Evolutionary conservation across 108 stramenopile genomes (phyloP), one percentile per base, ranked within the genome.

Genomic region (Nitzschia putrida): DNA sequence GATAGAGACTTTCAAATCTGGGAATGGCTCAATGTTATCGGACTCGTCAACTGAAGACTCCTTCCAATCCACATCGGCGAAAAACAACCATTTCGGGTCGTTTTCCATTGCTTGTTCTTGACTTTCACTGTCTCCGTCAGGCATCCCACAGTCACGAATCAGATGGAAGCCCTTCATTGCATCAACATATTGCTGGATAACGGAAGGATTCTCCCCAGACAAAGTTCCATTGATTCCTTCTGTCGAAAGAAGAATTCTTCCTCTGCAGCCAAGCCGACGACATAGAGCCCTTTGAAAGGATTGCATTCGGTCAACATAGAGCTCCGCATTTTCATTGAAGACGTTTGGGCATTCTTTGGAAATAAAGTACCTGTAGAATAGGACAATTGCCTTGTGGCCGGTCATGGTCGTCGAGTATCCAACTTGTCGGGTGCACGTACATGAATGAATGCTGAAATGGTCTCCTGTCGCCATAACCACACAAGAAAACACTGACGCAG

Each of bases 171-270:
- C 43, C 21, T 47, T 9, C 61, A 63, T 63, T 9, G 8, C 8
- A 23, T 16, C 18, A 24, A 63, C 44, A 47, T 63, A 71, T 18
- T 49, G 25, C 39, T 71, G 20, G 8, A 71, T 55, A 45, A 43
- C 18, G 8, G 45, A 34, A 11, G 24, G 16, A 63, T 57, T 42
- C 8, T 16, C n/a, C n/a, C 78, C 86, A 21, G 85, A 85, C 14
- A 92, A 42, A 13, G 88, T 92, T 18, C 90, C 90, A 67, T 92
- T 92, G 68, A 92, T 80, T 4, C 90, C 90, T 64, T 92, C 90
- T 11, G 26, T 25, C 13, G 88, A 73, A 13, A 88, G 50, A 11
- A 92, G 61, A 14, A 92, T 80, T 20, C 90, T 55, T 25, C 90
- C 90, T 64, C 80, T 85, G 54, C 84, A 69, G 0, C 44, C 44